Conservation (phyloP, 2,329 filamentous ascomycete genomes). For the Metarhizium album region DNA sequence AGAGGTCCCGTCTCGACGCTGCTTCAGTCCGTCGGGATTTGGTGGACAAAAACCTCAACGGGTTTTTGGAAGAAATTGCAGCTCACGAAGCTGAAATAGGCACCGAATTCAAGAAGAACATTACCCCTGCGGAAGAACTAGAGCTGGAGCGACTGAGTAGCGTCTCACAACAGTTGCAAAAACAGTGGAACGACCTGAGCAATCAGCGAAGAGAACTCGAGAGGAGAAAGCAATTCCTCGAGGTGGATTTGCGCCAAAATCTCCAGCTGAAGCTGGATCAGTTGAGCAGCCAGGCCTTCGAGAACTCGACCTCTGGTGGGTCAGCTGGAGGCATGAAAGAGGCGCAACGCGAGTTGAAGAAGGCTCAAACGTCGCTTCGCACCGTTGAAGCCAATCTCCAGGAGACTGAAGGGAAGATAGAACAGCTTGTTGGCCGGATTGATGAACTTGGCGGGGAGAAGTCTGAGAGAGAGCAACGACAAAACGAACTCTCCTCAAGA, state of each 20-base stretch:
- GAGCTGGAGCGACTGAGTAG: conserved; percentile 62
- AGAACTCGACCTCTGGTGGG: conserved; percentile 49
- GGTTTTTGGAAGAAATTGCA: conserved; percentile 62
- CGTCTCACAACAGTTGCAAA: conserved; percentile 62
- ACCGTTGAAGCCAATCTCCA: conserved; percentile 57
- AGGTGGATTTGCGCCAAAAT: conserved; percentile 82
- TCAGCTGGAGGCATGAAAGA: conserved; percentile 61
- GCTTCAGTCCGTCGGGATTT: conserved; percentile 55
- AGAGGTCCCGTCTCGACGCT: conserved; percentile 61
- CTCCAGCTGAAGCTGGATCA: conserved; percentile 80
- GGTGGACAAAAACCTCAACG: conserved; percentile 64
- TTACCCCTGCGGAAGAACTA: conserved; percentile 72
- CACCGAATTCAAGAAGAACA: conserved; percentile 84
- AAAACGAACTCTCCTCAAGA: conserved; percentile 63
- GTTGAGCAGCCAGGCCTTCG: conserved; percentile 65
- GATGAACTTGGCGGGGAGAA: conserved; percentile 43
- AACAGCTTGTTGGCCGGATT: conserved; percentile 37
- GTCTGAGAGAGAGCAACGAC: conserved; percentile 55
- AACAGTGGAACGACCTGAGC: conserved; percentile 66
- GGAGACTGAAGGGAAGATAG: conserved; percentile 66
- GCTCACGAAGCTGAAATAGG: conserved; percentile 71
- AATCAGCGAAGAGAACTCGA: conserved; percentile 67
- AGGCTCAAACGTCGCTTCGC: conserved; percentile 57
- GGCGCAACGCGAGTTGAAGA: conserved; percentile 70
- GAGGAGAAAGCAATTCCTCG: conserved; percentile 68